A percentile compares a stretch with the other conserved stretches of the same genome.
Conservation (phyloP, 306 rosid genomes). For the Abrus precatorius region DNA sequence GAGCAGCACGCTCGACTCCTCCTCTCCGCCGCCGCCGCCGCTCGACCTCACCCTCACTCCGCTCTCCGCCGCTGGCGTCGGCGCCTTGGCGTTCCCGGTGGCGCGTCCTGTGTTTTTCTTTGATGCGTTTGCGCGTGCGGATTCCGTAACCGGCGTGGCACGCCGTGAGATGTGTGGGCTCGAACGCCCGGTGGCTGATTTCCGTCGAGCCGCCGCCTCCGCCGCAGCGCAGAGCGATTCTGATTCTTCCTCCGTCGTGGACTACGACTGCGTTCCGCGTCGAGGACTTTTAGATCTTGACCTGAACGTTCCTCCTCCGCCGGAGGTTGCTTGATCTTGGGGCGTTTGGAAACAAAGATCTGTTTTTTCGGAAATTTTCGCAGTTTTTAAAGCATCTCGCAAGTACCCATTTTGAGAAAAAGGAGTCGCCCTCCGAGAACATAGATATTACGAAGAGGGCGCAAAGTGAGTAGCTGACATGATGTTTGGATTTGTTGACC, state of each 20-base stretch:
- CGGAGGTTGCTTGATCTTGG: constrained; percentile 65
- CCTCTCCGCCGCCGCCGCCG: constrained; percentile 57
- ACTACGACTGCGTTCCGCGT: constrained; percentile 52
- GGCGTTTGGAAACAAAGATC: constrained; percentile 33
- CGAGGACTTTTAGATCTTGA: constrained; percentile 67
- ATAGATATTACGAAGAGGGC: background rate
- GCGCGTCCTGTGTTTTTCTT: constrained; percentile 63
- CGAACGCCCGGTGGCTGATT: constrained; percentile 33
- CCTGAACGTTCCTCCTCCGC: constrained; percentile 73
- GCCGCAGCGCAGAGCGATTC: constrained; percentile 55
- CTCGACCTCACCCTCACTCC: constrained; percentile 56
- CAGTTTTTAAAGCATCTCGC: background rate
- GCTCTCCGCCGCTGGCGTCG: constrained; percentile 4
- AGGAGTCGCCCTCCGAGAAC: constrained; percentile 28
- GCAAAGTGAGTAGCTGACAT: constrained; percentile 46
- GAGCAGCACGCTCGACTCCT: constrained; percentile 71
- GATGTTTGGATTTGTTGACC: constrained; percentile 43
- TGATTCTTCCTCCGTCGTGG: constrained; percentile 63
- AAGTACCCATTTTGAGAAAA: constrained; percentile 36
- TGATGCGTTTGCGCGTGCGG: constrained; percentile 64
- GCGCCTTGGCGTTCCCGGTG: constrained; percentile 24
- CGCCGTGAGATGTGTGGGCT: constrained; percentile 59
- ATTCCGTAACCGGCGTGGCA: constrained; percentile 7
- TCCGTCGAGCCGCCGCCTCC: constrained; percentile 22
- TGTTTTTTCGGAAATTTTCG: background rate